phyloP scores from a whole-genome alignment of 1,284 basidiomycete species.

The Moesziomyces sp. region DNA sequence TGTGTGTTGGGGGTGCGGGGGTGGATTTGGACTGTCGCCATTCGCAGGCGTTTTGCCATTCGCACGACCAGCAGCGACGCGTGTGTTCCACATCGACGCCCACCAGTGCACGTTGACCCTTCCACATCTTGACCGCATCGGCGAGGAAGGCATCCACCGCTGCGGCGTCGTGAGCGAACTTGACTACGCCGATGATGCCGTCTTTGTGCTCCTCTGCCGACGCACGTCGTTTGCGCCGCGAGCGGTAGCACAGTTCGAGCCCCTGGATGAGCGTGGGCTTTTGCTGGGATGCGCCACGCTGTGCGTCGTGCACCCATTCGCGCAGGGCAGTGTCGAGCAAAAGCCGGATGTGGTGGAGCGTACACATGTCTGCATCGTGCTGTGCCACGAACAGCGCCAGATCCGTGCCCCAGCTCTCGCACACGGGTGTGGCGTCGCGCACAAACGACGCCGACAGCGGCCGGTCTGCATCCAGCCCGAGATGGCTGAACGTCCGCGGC shows the following conservation, averaged over 20 bases:
- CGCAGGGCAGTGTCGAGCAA: slow-evolving; percentile 31
- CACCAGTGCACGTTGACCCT: slow-evolving; percentile 31
- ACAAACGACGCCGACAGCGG: slow-evolving; percentile 39
- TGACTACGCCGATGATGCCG: slow-evolving; percentile 36
- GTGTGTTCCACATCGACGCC: slow-evolving; percentile 50
- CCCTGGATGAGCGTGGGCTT: neutral
- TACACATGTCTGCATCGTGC: slow-evolving; percentile 28
- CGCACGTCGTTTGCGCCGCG: slow-evolving; percentile 9
- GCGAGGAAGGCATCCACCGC: slow-evolving; percentile 42
- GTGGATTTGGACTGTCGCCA: slow-evolving; percentile 44
- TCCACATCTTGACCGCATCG: slow-evolving; percentile 47
- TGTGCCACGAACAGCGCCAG: slow-evolving; percentile 9
- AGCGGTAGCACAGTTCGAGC: slow-evolving; percentile 29
- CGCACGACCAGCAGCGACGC: slow-evolving; percentile 55
- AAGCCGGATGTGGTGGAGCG: slow-evolving; percentile 26
- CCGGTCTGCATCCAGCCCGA: slow-evolving; percentile 29
- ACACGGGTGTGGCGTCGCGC: slow-evolving; percentile 35
- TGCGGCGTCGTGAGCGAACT: slow-evolving; percentile 28
- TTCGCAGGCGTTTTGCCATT: slow-evolving; percentile 60
- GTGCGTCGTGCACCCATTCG: slow-evolving; percentile 16
- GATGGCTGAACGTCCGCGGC: slow-evolving; percentile 9
- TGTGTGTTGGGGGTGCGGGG: neutral
- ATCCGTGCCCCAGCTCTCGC: slow-evolving; percentile 33
- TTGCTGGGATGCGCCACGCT: neutral
- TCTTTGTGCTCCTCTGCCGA: neutral